Conservation (phyloP, 225 moss, liverwort and hornwort species). For the Polytrichum commune region DNA sequence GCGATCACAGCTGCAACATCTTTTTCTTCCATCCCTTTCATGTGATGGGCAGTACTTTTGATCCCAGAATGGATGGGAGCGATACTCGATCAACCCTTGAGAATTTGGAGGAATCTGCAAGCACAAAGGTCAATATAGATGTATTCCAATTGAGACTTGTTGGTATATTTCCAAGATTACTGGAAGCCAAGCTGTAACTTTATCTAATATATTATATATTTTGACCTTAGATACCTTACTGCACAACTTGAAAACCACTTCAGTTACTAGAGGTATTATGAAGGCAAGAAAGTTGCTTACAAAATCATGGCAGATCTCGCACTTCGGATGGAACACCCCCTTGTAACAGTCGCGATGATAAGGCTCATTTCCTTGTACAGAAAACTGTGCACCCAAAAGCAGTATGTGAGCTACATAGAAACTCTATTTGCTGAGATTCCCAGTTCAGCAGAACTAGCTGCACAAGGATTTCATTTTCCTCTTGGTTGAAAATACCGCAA, state of each 20-base stretch:
- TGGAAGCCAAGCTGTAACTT: neutral
- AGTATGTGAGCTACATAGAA: neutral
- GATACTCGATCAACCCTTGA: constrained; percentile 81
- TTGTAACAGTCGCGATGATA: constrained; percentile 90
- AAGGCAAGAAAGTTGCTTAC: constrained; percentile 33
- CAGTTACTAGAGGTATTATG: no score
- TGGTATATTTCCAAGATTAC: neutral
- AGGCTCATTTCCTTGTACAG: constrained; percentile 78
- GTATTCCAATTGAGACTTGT: no score
- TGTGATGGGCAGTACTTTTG: constrained; percentile 93
- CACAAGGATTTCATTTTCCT: neutral
- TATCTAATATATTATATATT: no score
- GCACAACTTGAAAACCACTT: no score
- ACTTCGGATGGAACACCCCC: constrained; percentile 95
- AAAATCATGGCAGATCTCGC: constrained; percentile 76
- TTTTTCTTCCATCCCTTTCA: constrained; percentile 72
- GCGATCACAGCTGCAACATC: constrained; percentile 97
- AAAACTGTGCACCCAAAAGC: constrained; percentile 50
- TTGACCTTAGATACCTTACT: no score
- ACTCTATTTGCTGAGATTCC: no score
- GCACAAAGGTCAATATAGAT: constrained; percentile 4
- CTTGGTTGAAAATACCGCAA: neutral
- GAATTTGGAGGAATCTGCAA: constrained; percentile 82
- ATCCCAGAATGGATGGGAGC: constrained; percentile 97
- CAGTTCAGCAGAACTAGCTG: no score